Evolutionary conservation across 768 basidiomycete genomes (phyloP), one percentile per base, ranked within the genome.

Genomic region (Phaeotremella skinneri): DNA sequence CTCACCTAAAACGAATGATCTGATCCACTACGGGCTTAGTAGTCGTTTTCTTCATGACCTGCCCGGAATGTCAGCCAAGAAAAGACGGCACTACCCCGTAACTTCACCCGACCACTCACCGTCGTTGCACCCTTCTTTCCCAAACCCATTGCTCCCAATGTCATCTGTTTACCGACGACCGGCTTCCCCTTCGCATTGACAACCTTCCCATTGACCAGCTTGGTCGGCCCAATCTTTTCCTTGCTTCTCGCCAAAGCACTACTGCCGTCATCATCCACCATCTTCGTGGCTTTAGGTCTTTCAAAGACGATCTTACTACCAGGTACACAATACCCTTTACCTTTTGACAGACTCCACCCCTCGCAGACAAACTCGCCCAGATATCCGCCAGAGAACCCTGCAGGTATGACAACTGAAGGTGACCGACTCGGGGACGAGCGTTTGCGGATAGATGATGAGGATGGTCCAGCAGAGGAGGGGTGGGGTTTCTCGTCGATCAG

Each of bases 341-440:
- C 75, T 48, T 75, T 76, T 21, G 69, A 74, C 30, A 76, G 50
- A 39, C 67, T 68, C 73, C 74, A 74, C 1, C 73, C 75, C 34
- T 70, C 69, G 49, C 75, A 75, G 11, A 73, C 73, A 49, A 72
- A 75, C 48, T 75, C 71, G 1, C 75, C 75, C 39, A 76, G 65
- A 49, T 74, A 75, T 3, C 72, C 71, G 14, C 58, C 47, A 6
- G 56, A 54, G 43, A 73, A 75, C 26, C 52, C 45, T 1, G 30
- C 16, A 2, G 72, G 69, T 20, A 73, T 61, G 3, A 16, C 2
- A 2, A 52, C 31, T n/a, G 59, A 53, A n/a, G 68, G 61, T 23
- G 66, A 53, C 37, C 55, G 55, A 9, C 55, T 32, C 2, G 55
- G 63, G 17, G 54, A 53, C 0, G 62, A 45, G 6, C 63, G 51